Evolutionary conservation across 2,329 filamentous ascomycete genomes (phyloP).

Genomic region (Fusarium camptoceras): DNA sequence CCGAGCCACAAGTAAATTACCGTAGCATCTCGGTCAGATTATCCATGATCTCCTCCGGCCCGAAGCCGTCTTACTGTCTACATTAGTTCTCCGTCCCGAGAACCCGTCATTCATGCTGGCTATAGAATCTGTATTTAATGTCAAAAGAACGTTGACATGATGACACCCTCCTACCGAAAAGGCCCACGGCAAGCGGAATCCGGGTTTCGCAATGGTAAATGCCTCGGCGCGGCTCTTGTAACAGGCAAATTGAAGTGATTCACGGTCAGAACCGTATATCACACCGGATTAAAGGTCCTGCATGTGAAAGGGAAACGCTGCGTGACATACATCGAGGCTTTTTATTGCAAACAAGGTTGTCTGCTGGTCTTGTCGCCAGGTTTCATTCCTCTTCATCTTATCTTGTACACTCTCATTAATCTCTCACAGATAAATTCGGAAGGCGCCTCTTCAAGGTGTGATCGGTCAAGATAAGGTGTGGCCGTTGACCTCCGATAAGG

Average conservation of each 20-base stretch:
- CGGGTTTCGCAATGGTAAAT: slow-evolving; percentile 19
- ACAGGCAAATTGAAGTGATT: background rate
- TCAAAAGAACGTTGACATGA: slow-evolving; percentile 28
- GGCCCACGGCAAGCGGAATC: slow-evolving; percentile 16
- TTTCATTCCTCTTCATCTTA: slow-evolving; percentile 2
- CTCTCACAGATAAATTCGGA: slow-evolving; percentile 1
- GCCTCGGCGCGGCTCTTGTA: slow-evolving; percentile 3
- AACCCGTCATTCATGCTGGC: slow-evolving; percentile 26
- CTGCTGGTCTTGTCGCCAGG: background rate
- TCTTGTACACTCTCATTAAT: slow-evolving; percentile 9
- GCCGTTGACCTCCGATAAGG: background rate
- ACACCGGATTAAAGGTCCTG: slow-evolving; percentile 10
- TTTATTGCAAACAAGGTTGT: background rate
- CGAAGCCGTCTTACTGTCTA: background rate
- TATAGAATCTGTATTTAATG: background rate
- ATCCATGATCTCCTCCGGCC: slow-evolving; percentile 5
- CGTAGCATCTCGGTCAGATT: background rate
- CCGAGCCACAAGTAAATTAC: background rate
- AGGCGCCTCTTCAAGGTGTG: slow-evolving; percentile 1
- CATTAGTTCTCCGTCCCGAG: slow-evolving; percentile 26
- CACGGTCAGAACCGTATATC: slow-evolving; percentile 1
- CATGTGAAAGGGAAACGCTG: slow-evolving; percentile 24
- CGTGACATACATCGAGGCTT: slow-evolving; percentile 18
- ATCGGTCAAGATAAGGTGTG: slow-evolving; percentile 3
- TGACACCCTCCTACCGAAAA: slow-evolving; percentile 25